phyloP scores from a whole-genome alignment of 495 filamentous ascomycete genomes.

The Niebla homalea region DNA sequence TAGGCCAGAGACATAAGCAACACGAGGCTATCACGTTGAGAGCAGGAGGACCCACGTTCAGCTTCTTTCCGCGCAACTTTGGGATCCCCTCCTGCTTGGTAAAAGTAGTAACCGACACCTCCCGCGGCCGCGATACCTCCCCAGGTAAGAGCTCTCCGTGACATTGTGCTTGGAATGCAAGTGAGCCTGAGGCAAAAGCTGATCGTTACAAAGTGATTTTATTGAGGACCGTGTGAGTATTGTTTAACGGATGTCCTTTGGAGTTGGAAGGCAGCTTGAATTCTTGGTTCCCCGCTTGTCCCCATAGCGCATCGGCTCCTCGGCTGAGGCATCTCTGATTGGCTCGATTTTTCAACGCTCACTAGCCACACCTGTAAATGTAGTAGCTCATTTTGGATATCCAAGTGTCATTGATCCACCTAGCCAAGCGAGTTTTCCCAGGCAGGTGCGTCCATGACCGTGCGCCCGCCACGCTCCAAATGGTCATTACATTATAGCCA shows the following conservation, averaged over 20 bases:
- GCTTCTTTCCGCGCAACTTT: constrained; percentile 67
- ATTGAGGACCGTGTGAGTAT: no score
- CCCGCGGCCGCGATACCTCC: constrained; percentile 51
- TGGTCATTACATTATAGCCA: no score
- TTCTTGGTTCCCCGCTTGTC: neutral
- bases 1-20: neutral
- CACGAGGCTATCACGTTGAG: neutral
- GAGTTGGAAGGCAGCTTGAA: neutral
- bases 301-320: neutral
- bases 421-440: no score
- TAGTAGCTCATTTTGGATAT: no score
- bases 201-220: no score
- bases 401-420: no score
- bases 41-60: constrained; percentile 46
- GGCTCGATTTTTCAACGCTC: no score
- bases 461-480: no score
- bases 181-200: no score
- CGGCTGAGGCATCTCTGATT: no score
- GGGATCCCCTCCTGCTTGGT: constrained; percentile 68
- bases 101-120: constrained; percentile 80
- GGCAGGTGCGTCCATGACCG: no score
- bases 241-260: neutral
- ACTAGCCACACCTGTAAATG: no score
- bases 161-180: constrained; percentile 1
- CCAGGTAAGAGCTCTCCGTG: constrained; percentile 5